These are phyloP conservation scores for Onygena corvina DNA, from an alignment of 2,329 filamentous ascomycete genomes.

Conservation along the genomic window DNA sequence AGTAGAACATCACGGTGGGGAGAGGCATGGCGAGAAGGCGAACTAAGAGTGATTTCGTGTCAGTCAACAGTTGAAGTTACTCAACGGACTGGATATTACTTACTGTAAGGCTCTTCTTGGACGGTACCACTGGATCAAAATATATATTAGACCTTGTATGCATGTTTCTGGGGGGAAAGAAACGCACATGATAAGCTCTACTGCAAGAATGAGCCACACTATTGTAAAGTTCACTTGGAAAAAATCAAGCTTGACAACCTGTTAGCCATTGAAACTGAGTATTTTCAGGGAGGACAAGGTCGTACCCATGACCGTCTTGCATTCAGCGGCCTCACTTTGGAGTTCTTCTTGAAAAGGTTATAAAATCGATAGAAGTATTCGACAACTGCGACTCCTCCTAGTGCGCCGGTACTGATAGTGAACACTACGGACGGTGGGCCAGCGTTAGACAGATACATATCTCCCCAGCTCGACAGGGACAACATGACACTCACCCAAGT, in stretches of 20 bases:
- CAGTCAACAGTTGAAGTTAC: background rate
- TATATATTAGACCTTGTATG: background rate
- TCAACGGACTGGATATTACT: conserved; percentile 10
- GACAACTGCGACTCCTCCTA: conserved; percentile 33
- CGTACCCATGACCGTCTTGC: conserved; percentile 33
- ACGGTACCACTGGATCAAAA: conserved; percentile 28
- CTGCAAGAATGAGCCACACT: conserved; percentile 33
- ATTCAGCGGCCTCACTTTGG: conserved; percentile 30
- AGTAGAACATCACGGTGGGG: conserved; percentile 37
- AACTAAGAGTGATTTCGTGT: conserved; percentile 20
- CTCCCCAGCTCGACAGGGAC: conserved; percentile 2
- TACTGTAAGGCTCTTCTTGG: conserved; percentile 31
- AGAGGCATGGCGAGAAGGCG: conserved; percentile 36
- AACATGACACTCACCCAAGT: conserved; percentile 24
- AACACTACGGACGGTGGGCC: conserved; percentile 25
- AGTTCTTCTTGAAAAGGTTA: conserved; percentile 29
- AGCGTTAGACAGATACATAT: background rate
- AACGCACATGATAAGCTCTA: conserved; percentile 34
- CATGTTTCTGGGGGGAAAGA: background rate
- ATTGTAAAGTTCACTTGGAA: conserved; percentile 38
- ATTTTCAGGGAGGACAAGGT: background rate
- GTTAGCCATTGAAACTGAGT: conserved; percentile 8
- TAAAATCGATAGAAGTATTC: conserved; percentile 35
- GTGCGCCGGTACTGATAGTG: conserved; percentile 30
- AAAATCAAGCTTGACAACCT: conserved; percentile 29